Evolutionary conservation across 2,329 filamentous ascomycete species (phyloP).

Genomic region (Aspergillus calidoustus): DNA sequence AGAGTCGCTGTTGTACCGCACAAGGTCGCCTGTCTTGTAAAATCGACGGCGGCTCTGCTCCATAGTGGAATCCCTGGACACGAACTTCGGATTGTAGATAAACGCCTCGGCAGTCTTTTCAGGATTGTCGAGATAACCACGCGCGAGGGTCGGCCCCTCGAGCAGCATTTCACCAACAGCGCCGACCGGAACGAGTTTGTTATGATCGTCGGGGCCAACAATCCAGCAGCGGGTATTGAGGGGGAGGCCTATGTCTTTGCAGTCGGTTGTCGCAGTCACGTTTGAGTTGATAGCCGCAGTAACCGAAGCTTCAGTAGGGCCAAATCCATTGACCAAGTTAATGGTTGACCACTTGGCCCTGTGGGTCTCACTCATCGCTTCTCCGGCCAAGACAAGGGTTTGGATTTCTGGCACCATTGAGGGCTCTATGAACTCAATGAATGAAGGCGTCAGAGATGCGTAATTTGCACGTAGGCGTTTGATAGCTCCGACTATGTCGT

Average conservation of each 20-base stretch:
- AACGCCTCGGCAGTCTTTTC: constrained; percentile 64
- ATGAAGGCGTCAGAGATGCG: constrained; percentile 64
- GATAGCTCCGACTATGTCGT: constrained; percentile 56
- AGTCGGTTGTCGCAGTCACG: constrained; percentile 36
- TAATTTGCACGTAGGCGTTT: constrained; percentile 57
- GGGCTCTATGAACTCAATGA: constrained; percentile 55
- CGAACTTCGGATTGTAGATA: constrained; percentile 60
- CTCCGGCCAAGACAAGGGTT: constrained; percentile 52
- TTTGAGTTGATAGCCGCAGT: constrained; percentile 40
- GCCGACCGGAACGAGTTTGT: constrained; percentile 48
- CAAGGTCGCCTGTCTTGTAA: constrained; percentile 48
- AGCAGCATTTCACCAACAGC: constrained; percentile 44
- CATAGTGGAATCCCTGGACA: constrained; percentile 42
- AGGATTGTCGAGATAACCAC: constrained; percentile 63
- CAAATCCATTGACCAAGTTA: constrained; percentile 48
- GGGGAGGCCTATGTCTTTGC: constrained; percentile 41
- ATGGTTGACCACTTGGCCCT: constrained; percentile 42
- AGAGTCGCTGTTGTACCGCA: constrained; percentile 41
- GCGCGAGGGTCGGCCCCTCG: constrained; percentile 60
- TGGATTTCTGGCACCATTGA: constrained; percentile 49
- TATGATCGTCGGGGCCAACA: constrained; percentile 44
- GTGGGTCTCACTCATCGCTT: constrained; percentile 53
- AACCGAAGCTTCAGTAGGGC: constrained; percentile 49
- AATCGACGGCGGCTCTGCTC: constrained; percentile 33
- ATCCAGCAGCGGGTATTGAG: constrained; percentile 44